Conservation (phyloP, 1,284 basidiomycete species). For the Omphalotus olearius region DNA sequence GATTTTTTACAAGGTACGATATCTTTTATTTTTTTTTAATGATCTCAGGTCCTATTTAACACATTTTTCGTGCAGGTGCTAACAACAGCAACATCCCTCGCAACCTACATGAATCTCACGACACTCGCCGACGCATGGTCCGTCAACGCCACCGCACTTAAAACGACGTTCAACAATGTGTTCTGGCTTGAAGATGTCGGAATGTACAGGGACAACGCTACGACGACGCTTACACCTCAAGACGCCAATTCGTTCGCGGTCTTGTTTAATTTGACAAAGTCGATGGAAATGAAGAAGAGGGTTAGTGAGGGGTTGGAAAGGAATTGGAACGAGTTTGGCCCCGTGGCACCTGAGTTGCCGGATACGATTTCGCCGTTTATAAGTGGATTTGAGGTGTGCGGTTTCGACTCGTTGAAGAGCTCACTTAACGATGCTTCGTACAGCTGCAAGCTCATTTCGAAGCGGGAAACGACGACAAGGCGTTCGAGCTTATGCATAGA, state of each 20-base stretch:
- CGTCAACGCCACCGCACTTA: constrained; percentile 35
- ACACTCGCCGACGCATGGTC: constrained; percentile 28
- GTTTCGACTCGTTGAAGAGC: background rate
- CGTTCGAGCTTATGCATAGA: constrained; percentile 38
- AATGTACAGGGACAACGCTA: constrained; percentile 43
- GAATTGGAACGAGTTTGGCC: constrained; percentile 41
- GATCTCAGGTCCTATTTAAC: background rate
- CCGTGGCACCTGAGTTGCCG: constrained; percentile 41
- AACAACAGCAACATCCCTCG: constrained; percentile 38
- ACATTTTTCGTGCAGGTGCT: constrained; percentile 31
- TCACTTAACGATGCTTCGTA: background rate
- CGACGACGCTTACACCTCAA: constrained; percentile 40
- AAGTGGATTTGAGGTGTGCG: constrained; percentile 41
- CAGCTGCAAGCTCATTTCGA: constrained; percentile 47
- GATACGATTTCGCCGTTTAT: constrained; percentile 49
- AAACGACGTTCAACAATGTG: constrained; percentile 34
- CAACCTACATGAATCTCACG: constrained; percentile 29
- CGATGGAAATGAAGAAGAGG: constrained; percentile 24
- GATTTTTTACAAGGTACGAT: constrained; percentile 35
- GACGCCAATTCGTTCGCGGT: constrained; percentile 46
- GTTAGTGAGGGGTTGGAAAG: constrained; percentile 36
- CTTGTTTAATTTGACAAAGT: constrained; percentile 38
- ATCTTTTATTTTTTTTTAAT: background rate
- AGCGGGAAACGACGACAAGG: constrained; percentile 37
- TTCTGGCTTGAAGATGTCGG: constrained; percentile 40